Percentiles rank a stretch among this genome's conserved stretches.
Conservation (phyloP, 805 yeast species). For the Wickerhamiella kurtzmanii region DNA sequence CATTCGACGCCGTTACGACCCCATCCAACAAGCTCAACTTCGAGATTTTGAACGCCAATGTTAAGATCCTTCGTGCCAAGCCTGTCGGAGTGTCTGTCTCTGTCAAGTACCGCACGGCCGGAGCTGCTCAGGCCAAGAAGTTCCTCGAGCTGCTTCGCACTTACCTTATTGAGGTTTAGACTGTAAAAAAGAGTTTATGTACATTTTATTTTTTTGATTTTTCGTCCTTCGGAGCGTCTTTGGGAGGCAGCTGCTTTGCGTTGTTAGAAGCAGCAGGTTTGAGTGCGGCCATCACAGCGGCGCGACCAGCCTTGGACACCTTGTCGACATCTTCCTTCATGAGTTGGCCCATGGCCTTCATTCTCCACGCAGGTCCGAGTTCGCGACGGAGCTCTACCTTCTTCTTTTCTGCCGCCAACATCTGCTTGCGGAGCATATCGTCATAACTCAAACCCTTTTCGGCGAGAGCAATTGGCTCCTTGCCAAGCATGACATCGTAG, state of each 20-base stretch:
- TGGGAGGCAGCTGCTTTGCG: neutral
- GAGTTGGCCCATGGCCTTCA: constrained; percentile 35
- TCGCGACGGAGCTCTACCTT: constrained; percentile 38
- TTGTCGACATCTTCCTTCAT: constrained; percentile 32
- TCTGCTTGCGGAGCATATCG: constrained; percentile 39
- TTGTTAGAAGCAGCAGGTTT: neutral
- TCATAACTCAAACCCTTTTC: constrained; percentile 56
- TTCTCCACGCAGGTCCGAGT: constrained; percentile 48
- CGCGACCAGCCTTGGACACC: constrained; percentile 17
- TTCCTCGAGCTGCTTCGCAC: neutral
- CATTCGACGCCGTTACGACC: constrained; percentile 45
- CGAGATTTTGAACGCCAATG: constrained; percentile 17
- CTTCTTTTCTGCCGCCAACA: constrained; percentile 35
- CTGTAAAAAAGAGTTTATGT: too few species aligned
- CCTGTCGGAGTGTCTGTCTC: constrained; percentile 14
- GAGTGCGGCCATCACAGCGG: constrained; percentile 15
- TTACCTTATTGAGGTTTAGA: neutral
- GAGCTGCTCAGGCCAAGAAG: neutral
- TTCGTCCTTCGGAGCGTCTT: neutral
- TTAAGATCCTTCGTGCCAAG: constrained; percentile 13
- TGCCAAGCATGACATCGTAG: constrained; percentile 68
- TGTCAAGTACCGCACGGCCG: constrained; percentile 12
- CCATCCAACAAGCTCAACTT: constrained; percentile 32
- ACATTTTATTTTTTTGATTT: neutral
- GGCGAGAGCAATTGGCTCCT: constrained; percentile 62